Conservation (phyloP, 208 protist species). For the Trichomonas vaginalis region DNA sequence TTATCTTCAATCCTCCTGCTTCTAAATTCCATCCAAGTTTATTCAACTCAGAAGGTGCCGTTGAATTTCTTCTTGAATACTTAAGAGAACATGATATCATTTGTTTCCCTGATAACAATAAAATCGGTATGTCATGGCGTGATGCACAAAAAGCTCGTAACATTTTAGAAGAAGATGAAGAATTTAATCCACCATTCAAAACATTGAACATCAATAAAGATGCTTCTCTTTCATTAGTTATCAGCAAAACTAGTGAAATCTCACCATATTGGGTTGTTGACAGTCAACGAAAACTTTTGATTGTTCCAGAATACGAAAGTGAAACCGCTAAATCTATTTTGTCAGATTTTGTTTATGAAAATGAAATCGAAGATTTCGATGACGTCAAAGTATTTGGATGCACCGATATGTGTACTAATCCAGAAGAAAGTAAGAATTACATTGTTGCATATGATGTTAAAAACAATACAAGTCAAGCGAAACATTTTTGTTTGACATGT, state of each 20-base stretch:
- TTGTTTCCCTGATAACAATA: background rate
- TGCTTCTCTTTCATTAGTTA: background rate
- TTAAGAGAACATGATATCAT: background rate
- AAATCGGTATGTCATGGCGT: background rate
- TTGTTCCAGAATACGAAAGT: background rate
- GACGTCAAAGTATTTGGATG: too few species aligned
- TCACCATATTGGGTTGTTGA: background rate
- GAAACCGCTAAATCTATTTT: background rate
- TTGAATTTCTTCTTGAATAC: background rate
- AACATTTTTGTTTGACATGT: background rate
- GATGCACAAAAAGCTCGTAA: background rate
- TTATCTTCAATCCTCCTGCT: background rate
- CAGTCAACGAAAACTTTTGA: background rate
- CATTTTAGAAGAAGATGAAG: background rate
- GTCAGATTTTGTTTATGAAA: background rate
- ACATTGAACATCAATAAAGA: background rate
- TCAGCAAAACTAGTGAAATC: background rate
- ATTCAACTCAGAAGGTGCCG: background rate
- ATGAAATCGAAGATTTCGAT: background rate
- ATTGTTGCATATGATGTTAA: background rate
- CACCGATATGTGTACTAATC: background rate
- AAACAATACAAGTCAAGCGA: background rate
- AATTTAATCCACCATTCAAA: background rate
- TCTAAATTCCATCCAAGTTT: background rate
- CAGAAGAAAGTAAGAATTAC: background rate